Evolutionary conservation across 208 protist species (phyloP), one percentile per base, ranked within the genome.

Genomic region (Crithidia thermophila): DNA sequence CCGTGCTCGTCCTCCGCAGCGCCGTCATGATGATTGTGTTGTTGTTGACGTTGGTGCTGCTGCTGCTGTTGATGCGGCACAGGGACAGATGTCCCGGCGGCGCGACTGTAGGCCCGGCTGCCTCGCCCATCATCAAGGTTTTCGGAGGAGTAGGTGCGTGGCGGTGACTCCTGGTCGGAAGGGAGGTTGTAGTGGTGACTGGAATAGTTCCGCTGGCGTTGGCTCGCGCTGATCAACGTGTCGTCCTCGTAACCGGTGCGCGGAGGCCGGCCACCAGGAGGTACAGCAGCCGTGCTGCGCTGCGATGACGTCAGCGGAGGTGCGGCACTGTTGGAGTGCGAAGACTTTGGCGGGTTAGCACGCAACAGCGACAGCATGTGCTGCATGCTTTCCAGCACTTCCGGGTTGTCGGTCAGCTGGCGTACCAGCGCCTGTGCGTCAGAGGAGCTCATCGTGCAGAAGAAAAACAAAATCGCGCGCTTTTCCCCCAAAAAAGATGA

Each of bases 341-440:
- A 4, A 2, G 45, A 4, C 23, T 30, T 46, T 8, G 51, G 43
- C 28, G 69, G 60, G 40, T 71, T 77, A 16, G 43, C 52, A 25
- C 65, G 63, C 31, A 92, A 52, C 21, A 87, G 43, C 3, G 82
- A 63, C 9, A 93, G 72, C 25, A 93, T 55, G 55, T 64, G 73
- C 64, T 93, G 87, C 60, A 93, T 71, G 42, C 88, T 79, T 21
- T 60, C 69, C 42, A 93, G 50, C 50, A 89, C 77, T 46, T 93
- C 73, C 23, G 87, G 87, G 49, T 93, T 86, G 9, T 71, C 67
- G 3, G 81, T 64, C 13, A 93, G 75, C 64, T 93, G 84, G 62
- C 87, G 87, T 39, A 93, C 67, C 36, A 93, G 66, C 61, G 79
- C 61, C 34, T 90, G 51, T 8, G 75, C 72, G 30, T 88, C 76